Conservation (phyloP, 768 basidiomycete species). For the Russula dissimulans region DNA sequence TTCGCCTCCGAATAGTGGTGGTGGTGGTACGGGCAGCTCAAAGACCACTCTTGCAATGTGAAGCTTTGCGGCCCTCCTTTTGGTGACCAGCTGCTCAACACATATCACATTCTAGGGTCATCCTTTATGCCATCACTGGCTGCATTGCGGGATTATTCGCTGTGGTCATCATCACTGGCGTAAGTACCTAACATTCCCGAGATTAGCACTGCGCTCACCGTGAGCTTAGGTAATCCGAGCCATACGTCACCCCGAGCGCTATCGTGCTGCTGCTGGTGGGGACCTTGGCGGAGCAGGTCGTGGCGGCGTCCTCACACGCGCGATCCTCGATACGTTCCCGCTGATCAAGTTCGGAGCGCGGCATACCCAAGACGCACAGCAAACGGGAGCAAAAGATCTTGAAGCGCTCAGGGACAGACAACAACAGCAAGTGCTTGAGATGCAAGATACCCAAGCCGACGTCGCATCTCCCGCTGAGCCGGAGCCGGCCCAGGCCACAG, state of each 20-base stretch:
- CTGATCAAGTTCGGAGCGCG: constrained; percentile 69
- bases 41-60: constrained; percentile 60
- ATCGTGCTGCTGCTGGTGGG: constrained; percentile 43
- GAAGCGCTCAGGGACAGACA: background rate
- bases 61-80: constrained; percentile 16
- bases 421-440: background rate
- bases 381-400: constrained; percentile 2
- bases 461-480: background rate
- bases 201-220: background rate
- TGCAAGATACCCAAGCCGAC: background rate
- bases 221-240: constrained; percentile 60
- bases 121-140: constrained; percentile 82
- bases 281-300: constrained; percentile 35
- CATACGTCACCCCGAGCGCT: constrained; percentile 82
- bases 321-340: constrained; percentile 94
- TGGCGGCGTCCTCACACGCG: constrained; percentile 51
- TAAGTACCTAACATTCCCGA: constrained; percentile 28
- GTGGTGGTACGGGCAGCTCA: background rate
- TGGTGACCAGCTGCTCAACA: constrained; percentile 2
- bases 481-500: background rate
- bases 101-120: constrained; percentile 43
- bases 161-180: constrained; percentile 77
- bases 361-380: constrained; percentile 6
- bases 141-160: constrained; percentile 81
- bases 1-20: constrained; percentile 13